Evolutionary conservation across 208 protist genomes (phyloP), one percentile per base, ranked within the genome.

Genomic region (Trypanosoma rangeli): DNA sequence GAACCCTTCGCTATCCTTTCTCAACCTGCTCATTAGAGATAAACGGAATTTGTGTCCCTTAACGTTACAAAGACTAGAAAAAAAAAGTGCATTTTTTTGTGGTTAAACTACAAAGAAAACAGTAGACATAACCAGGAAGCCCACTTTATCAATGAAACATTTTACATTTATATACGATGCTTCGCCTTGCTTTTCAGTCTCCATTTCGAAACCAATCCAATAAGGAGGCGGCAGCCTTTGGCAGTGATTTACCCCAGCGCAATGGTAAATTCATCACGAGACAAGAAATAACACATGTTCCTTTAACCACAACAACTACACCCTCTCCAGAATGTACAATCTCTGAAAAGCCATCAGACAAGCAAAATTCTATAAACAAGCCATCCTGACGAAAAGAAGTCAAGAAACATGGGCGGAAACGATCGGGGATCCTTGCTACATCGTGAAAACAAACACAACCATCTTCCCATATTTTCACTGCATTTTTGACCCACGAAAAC

Each of bases 341-440:
- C 29, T 70, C 54, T 22, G 33, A 70, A 62, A 63, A 70, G 48
- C 65, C 65, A 70, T 70, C 65, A 26, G 65, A 70, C 16, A 70
- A 54, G 28, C 39, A 39, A 58, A 70, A 62, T 62, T 70, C 65
- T 62, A 70, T 61, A 39, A 70, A 54, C 16, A 29, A 26, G 0
- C 39, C 54, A 42, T 70, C 65, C 20, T 60, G 33, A 48, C 65
- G 52, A 62, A 63, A 70, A 39, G 65, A 70, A 53, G 35, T 60
- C 13, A 70, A 37, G 42, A 61, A 70, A 54, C 65, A 70, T 3
- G 46, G 54, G 26, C 65, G 52, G 18, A 54, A 42, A 46, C 26
- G 26, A 70, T 70, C 65, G 33, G n/a, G 57, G 26, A 3, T 22
- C 28, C 4, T 39, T 63, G 65, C 26, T 13, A 54, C 35, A 7